Evolutionary conservation across 495 filamentous ascomycete species (phyloP).

Genomic region (Penicillium tannophilum): DNA sequence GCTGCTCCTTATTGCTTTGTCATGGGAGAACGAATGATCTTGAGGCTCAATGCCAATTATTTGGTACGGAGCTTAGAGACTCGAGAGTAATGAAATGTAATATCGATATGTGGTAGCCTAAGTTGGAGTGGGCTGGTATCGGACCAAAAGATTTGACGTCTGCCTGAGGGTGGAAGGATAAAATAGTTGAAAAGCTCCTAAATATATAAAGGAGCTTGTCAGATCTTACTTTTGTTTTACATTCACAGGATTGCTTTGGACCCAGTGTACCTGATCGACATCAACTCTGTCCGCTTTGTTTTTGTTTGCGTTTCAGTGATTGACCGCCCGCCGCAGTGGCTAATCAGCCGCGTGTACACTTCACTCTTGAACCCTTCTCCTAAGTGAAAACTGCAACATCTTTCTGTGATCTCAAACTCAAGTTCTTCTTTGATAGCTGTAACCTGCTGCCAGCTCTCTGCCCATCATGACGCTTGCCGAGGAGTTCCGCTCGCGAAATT

Average conservation of each 20-base stretch:
- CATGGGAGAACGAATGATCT: too few species aligned
- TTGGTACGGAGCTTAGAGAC: too few species aligned
- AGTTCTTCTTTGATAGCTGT: slow-evolving; percentile 12
- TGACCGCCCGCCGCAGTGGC: slow-evolving; percentile 29
- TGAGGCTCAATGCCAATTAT: too few species aligned
- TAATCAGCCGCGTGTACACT: slow-evolving; percentile 30
- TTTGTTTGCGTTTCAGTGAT: slow-evolving; percentile 30
- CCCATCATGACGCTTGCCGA: slow-evolving; percentile 54
- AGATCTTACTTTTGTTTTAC: not conserved
- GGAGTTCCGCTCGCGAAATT: slow-evolving; percentile 95
- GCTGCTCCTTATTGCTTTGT: too few species aligned
- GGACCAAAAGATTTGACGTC: slow-evolving; percentile 5
- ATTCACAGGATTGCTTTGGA: not conserved
- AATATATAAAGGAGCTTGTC: not conserved
- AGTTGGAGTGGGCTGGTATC: not conserved
- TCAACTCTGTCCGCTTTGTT: slow-evolving; percentile 23
- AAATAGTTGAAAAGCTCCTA: not conserved
- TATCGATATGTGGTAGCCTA: slow-evolving; percentile 14
- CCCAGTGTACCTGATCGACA: slow-evolving; percentile 21
- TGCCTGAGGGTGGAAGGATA: slow-evolving; percentile 7
- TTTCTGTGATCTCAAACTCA: slow-evolving; percentile 13
- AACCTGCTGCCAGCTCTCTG: slow-evolving; percentile 4
- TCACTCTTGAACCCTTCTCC: slow-evolving; percentile 16
- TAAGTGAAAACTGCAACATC: slow-evolving; percentile 10
- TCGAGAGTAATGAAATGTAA: not conserved